A percentile compares a stretch with the other conserved stretches of the same genome.
Conservation (phyloP, 1,139 yeast species). For the Yarrowia galli region DNA sequence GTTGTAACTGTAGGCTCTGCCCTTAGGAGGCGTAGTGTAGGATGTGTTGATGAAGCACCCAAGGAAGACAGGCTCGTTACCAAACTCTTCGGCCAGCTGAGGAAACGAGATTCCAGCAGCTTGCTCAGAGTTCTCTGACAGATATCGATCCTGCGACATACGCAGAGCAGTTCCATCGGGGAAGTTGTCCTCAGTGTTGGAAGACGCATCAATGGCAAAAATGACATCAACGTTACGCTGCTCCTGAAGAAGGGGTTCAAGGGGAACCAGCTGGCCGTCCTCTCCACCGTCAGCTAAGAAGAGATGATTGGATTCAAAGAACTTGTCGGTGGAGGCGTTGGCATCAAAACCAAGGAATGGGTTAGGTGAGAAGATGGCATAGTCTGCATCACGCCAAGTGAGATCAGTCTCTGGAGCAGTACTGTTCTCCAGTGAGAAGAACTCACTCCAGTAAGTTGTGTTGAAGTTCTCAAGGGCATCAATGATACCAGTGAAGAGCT, state of each 20-base stretch:
- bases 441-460: constrained; percentile 4
- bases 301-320: constrained; percentile 55
- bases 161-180: constrained; percentile 73
- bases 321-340: constrained; percentile 41
- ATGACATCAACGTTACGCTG: constrained; percentile 77
- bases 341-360: constrained; percentile 9
- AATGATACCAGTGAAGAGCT: constrained; percentile 19
- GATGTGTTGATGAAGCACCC: constrained; percentile 21
- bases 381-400: constrained; percentile 45
- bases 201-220: constrained; percentile 85
- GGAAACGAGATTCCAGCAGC: constrained; percentile 60
- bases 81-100: constrained; percentile 59
- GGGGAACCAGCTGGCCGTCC: constrained; percentile 82
- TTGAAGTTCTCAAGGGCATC: constrained; percentile 8
- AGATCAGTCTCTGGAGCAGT: constrained; percentile 54
- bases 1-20: constrained; percentile 15
- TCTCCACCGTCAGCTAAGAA: constrained; percentile 88
- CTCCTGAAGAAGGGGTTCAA: constrained; percentile 76
- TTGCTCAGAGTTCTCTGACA: constrained; percentile 68
- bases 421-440: neutral
- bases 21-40: constrained; percentile 8
- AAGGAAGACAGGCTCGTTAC: constrained; percentile 40
- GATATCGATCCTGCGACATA: constrained; percentile 71
- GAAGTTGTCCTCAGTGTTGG: constrained; percentile 66
- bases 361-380: constrained; percentile 46